Evolutionary conservation across 768 basidiomycete genomes (phyloP).

Genomic region (Melanogaster broomeanus): DNA sequence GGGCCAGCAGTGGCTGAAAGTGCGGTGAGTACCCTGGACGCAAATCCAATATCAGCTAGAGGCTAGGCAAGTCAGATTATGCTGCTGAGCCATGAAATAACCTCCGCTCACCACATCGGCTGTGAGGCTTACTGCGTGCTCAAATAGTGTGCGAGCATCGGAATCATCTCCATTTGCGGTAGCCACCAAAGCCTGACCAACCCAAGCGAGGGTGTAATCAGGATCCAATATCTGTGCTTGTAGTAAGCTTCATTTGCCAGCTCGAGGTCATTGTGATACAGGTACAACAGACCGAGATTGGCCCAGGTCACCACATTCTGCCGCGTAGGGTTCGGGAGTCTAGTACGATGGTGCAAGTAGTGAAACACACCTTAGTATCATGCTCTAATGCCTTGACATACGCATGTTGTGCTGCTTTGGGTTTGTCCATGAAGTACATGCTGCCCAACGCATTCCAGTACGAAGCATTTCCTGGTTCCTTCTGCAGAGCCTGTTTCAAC

Average conservation of each 20-base stretch:
- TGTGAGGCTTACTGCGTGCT: slow-evolving; percentile 67
- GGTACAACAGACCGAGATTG: slow-evolving; percentile 85
- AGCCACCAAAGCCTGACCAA: slow-evolving; percentile 83
- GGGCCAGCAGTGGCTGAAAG: slow-evolving; percentile 25
- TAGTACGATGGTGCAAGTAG: background rate
- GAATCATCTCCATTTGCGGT: slow-evolving; percentile 53
- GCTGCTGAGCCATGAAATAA: background rate
- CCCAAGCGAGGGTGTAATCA: slow-evolving; percentile 86
- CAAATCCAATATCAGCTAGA: slow-evolving; percentile 78
- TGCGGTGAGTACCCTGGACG: slow-evolving; percentile 55
- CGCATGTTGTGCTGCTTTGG: slow-evolving; percentile 85
- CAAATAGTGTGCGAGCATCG: slow-evolving; percentile 69
- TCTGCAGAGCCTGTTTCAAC: slow-evolving; percentile 70
- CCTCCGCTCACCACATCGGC: slow-evolving; percentile 52
- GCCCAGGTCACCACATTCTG: slow-evolving; percentile 82
- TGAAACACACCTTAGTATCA: slow-evolving; percentile 67
- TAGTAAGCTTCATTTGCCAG: slow-evolving; percentile 83
- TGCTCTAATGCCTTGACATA: slow-evolving; percentile 88
- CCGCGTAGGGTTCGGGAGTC: slow-evolving; percentile 1
- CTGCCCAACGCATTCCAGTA: slow-evolving; percentile 88
- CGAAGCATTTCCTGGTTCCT: slow-evolving; percentile 66
- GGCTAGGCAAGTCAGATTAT: slow-evolving; percentile 49
- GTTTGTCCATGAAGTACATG: slow-evolving; percentile 62
- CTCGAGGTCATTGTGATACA: slow-evolving; percentile 74
- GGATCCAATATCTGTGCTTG: slow-evolving; percentile 92